Evolutionary conservation across 2,329 filamentous ascomycete genomes (phyloP).

Genomic region (Pseudopyricularia javanii): DNA sequence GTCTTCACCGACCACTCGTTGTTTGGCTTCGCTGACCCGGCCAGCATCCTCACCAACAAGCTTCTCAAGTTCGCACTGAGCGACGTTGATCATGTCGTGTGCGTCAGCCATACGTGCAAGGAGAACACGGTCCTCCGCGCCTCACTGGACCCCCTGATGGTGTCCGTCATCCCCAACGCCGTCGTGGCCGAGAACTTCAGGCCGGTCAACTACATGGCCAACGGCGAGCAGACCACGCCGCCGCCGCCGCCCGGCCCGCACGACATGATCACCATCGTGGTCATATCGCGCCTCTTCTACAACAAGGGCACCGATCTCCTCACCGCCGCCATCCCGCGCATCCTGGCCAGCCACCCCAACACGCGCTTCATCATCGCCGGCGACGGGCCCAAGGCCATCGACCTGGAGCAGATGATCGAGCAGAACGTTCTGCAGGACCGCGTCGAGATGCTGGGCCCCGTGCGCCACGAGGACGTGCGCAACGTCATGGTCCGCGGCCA

Average conservation of each 20-base stretch:
- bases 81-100: constrained; percentile 96
- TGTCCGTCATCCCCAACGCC: constrained; percentile 95
- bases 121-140: constrained; percentile 95
- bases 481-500: constrained; percentile 96
- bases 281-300: constrained; percentile 94
- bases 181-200: constrained; percentile 94
- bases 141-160: constrained; percentile 89
- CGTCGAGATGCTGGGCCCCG: constrained; percentile 81
- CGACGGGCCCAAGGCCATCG: constrained; percentile 91
- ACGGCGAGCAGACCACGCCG: neutral
- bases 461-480: constrained; percentile 91
- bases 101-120: constrained; percentile 97
- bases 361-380: constrained; percentile 96
- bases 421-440: constrained; percentile 87
- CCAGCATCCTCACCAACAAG: constrained; percentile 93
- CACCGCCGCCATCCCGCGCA: constrained; percentile 90
- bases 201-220: constrained; percentile 38
- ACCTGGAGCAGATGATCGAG: constrained; percentile 96
- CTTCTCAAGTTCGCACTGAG: constrained; percentile 90
- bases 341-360: constrained; percentile 79
- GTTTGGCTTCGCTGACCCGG: constrained; percentile 94
- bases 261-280: constrained; percentile 89
- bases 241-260: constrained; percentile 57
- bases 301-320: constrained; percentile 97
- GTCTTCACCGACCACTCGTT: constrained; percentile 97